Percentiles rank a stretch among this genome's conserved stretches.
Conservation (phyloP, 441 rosid genomes). For the Eutrema salsugineum region DNA sequence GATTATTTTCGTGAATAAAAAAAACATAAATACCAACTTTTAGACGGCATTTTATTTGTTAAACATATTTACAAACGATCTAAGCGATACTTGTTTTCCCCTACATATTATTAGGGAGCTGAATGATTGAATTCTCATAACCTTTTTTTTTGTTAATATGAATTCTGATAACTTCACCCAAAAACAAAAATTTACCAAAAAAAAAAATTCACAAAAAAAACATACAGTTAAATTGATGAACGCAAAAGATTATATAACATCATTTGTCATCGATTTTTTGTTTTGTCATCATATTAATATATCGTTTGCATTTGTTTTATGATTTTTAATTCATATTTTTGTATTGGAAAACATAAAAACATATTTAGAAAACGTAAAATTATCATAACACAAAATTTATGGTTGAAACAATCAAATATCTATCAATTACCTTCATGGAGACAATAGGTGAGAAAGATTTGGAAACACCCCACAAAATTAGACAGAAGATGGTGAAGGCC, state of each 20-base stretch:
- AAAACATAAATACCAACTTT: not conserved
- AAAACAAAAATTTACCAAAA: too few relatives aligned
- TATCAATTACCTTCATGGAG: slow-evolving; percentile 48
- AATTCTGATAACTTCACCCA: too few relatives aligned
- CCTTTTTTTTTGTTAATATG: too few relatives aligned
- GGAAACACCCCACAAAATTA: slow-evolving; percentile 81
- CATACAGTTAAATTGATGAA: too few relatives aligned
- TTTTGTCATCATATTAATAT: too few relatives aligned
- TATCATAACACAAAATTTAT: not conserved
- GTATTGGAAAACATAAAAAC: not conserved
- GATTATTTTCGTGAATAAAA: slow-evolving; percentile 1
- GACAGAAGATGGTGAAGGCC: slow-evolving; percentile 55
- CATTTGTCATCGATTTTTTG: not conserved
- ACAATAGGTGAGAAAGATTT: slow-evolving; percentile 60
- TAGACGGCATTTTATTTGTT: too few relatives aligned
- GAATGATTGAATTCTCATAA: too few relatives aligned
- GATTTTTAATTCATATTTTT: not conserved
- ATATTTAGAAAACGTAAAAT: not conserved
- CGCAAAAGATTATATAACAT: not conserved
- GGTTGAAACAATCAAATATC: not conserved
- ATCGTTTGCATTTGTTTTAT: not conserved
- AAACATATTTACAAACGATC: too few relatives aligned
- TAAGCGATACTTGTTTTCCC: too few relatives aligned
- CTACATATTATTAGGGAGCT: too few relatives aligned
- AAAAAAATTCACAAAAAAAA: not conserved